Base-by-base conservation (phyloP, 1,284 basidiomycete species). In the Ganoderma lingzhi region DNA sequence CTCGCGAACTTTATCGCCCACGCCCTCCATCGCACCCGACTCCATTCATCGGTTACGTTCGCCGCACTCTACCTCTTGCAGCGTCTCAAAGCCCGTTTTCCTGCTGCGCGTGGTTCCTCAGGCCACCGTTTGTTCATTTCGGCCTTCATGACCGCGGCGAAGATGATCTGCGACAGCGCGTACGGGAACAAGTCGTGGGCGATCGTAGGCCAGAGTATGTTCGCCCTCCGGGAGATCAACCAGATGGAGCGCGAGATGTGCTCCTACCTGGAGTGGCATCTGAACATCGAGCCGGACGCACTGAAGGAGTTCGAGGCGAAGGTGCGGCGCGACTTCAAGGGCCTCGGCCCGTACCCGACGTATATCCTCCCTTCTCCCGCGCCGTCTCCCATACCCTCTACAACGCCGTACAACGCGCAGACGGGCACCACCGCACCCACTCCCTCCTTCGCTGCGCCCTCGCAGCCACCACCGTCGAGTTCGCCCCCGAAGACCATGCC, bases 211-310 rank as follows among this genome's bases (percentile, higher is more conserved):
- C 96, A 97, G 79, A 92, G 91, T 64, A 93, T 97, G 91, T 97
- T 97, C 77, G 90, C 90, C 1, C 81, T 97, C 2, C 88, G 93
- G 53, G 96, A 98, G 85, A 93, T 97, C 76, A 97, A 98, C 80
- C 96, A 97, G 85, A 97, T 97, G 96, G 95, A 97, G 82, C 82
- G 95, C 8, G 95, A 97, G 80, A 96, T 97, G 92, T 96, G 95
- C 78, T 91, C 88, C 37, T 97, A 97, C 78, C 84, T 97, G 39
- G 95, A 96, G 78, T 97, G 96, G 95, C 92, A 95, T 78, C 85
- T 97, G 10, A 93, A 92, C 65, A 91, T 95, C 63, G 90, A 92
- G 65, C 88, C 90, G 0, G 79, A 83, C 0, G 91, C 92, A 4
- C 84, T 96, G 2, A 75, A 78, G 9, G 88, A 86, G 55, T 95